Base-by-base conservation (phyloP, 1,284 basidiomycete genomes). In the Athelia psychrophila region DNA sequence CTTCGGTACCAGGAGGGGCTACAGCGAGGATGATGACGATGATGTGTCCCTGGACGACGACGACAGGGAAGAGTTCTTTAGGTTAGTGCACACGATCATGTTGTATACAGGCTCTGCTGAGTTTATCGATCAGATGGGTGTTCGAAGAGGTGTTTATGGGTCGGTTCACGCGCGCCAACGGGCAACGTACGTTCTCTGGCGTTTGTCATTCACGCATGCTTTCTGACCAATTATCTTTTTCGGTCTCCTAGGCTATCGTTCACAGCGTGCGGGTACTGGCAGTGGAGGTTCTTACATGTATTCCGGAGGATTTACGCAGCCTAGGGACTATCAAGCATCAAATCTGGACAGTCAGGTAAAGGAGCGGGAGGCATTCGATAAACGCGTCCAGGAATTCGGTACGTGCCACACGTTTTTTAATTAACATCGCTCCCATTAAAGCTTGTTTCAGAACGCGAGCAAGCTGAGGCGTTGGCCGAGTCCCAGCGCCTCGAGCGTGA, bases 361-460 rank as follows among this genome's bases (percentile, higher is more conserved):
- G 40, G 60, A 68, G 51, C 66, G 66, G 20, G 62, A 65, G 47
- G 67, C 57, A 49, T 72, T 68, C 52, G 60, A 65, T 51, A 54
- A 63, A 47, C 60, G 70, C 30, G 60, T 67, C 33, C 58, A 63
- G 13, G 66, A 68, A 52, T 63, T 73, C 49, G 69, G 67, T 69
- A 35, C 9, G 44, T 46, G 59, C 51, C 22, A 47, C 36, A 46
- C 51, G 48, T 19, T 27, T 40, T 13, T 40, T 4, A 24, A 46
- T 47, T 6, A 13, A 45, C 30, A 40, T 46, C n/a, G 22, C 18
- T 33, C 30, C 40, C 51, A n/a, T 24, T 49, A 48, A 23, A 18
- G 32, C 20, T 13, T 24, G 40, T 18, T 44, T 27, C 48, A 71
- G 70, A 70, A 53, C 56, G 52, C 16, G 65, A 72, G 51, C 55